Evolutionary conservation across 164 flowering plant genomes (phyloP), one percentile per base, ranked within the genome.

Genomic region (Saururus chinensis): DNA sequence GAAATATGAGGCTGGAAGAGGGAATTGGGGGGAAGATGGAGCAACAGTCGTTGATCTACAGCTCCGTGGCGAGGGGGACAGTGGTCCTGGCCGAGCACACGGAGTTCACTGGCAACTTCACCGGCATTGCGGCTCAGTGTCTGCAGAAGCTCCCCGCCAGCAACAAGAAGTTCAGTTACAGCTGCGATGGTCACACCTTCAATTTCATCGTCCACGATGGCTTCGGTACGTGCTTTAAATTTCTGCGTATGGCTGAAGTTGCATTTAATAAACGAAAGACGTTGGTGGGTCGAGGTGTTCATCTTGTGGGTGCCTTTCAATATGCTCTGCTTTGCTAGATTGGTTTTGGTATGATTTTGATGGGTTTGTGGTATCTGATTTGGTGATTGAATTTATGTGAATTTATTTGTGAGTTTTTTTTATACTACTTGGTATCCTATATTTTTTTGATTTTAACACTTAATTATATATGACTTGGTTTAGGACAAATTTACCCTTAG

Each of bases 121-220:
- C 66, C 19, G 21, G 42, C 25, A 67, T 71, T 55, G 74, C 74
- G 19, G 64, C 56, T 25, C 67, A 71, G 51, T 66, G 70, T 45
- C 70, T 71, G 22, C 67, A 66, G 56, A 71, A 71, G 53, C 70
- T 71, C 21, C 74, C 74, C 11, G 42, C 70, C 23, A 60, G 53
- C 60, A 66, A 59, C 67, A 66, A 66, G 60, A 71, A 53, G 60
- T 71, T 71, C 66, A 71, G 66, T 35, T 71, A 71, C 66, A 66
- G 57, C 55, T 66, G 70, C 63, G 74, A 71, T 20, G 57, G 58
- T 1, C 70, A 71, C 25, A 62, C 74, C 54, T 71, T 71, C 61
- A 71, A 71, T 40, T 71, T 66, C 24, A 70, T 71, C 53, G 74
- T 66, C 26, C 70, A 58, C 17, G 66, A 67, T 19, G 74, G 74